Conservation (phyloP, 140 eudicot species). For the Bidens hawaiensis region DNA sequence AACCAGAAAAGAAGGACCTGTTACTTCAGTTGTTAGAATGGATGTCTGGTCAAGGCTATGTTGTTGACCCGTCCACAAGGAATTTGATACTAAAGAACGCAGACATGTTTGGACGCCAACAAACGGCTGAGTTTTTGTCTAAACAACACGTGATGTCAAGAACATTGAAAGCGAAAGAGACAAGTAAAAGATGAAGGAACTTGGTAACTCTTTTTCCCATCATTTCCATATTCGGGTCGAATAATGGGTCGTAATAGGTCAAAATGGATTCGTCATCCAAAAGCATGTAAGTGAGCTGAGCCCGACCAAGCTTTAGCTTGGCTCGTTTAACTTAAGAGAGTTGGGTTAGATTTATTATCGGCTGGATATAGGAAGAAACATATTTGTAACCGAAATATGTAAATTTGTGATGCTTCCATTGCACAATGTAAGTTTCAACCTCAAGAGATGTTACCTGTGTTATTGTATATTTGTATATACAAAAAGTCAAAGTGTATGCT, state of each 20-base stretch:
- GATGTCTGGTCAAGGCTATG: constrained; percentile 89
- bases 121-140: constrained; percentile 57
- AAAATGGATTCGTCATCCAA: neutral
- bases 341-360: neutral
- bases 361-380: neutral
- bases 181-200: constrained; percentile 15
- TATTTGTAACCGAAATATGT: neutral
- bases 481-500: neutral
- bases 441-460: neutral
- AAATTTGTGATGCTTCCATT: neutral
- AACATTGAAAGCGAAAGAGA: constrained; percentile 32
- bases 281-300: neutral
- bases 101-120: constrained; percentile 53
- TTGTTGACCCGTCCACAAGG: constrained; percentile 58
- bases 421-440: neutral
- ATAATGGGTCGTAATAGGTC: neutral
- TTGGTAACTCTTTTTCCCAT: neutral
- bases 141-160: constrained; percentile 51
- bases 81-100: constrained; percentile 63
- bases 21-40: constrained; percentile 68
- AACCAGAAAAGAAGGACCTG: constrained; percentile 78
- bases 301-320: neutral
- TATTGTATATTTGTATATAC: constrained; percentile 1
- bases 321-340: neutral
- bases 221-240: neutral